These are phyloP conservation scores for Phaeodactylum tricornutum DNA, from an alignment of 108 stramenopile species.

Conservation along the genomic window DNA sequence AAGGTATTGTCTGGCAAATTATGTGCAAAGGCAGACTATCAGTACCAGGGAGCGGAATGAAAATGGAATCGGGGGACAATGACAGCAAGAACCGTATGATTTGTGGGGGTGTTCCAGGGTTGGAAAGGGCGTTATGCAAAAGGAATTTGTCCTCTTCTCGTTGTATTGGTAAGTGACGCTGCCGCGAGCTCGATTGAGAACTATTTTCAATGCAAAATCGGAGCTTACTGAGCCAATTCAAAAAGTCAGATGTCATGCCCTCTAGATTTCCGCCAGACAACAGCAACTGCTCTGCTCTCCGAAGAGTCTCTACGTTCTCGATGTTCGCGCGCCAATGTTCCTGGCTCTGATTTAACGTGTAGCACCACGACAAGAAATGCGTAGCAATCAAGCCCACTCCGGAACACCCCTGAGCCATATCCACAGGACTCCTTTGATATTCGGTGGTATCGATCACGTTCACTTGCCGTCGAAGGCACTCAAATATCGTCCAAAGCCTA, in stretches of 20 bases:
- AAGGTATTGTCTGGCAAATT: not conserved
- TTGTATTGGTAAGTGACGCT: too few relatives aligned
- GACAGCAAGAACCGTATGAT: slow-evolving; percentile 19
- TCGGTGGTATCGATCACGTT: not conserved
- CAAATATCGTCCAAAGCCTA: slow-evolving; percentile 5
- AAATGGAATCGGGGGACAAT: slow-evolving; percentile 8
- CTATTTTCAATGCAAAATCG: too few relatives aligned
- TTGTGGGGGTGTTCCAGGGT: slow-evolving; percentile 16
- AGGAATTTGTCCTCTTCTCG: slow-evolving; percentile 9
- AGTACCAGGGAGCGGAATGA: slow-evolving; percentile 7
- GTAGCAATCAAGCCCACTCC: slow-evolving; percentile 1
- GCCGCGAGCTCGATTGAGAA: too few relatives aligned
- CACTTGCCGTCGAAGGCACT: slow-evolving; percentile 6
- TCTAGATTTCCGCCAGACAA: too few relatives aligned
- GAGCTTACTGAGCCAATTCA: too few relatives aligned
- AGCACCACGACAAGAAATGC: slow-evolving; percentile 6
- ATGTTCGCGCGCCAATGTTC: too few relatives aligned
- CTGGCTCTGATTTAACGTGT: too few relatives aligned
- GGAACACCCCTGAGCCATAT: not conserved
- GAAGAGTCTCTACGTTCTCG: too few relatives aligned
- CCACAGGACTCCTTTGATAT: not conserved
- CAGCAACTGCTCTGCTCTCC: too few relatives aligned
- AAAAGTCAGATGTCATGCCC: too few relatives aligned
- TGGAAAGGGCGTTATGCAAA: slow-evolving; percentile 20
- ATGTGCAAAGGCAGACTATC: slow-evolving; percentile 7